Base-by-base conservation (phyloP, 176 grass and related monocot genomes). In the Phyllostachys edulis region DNA sequence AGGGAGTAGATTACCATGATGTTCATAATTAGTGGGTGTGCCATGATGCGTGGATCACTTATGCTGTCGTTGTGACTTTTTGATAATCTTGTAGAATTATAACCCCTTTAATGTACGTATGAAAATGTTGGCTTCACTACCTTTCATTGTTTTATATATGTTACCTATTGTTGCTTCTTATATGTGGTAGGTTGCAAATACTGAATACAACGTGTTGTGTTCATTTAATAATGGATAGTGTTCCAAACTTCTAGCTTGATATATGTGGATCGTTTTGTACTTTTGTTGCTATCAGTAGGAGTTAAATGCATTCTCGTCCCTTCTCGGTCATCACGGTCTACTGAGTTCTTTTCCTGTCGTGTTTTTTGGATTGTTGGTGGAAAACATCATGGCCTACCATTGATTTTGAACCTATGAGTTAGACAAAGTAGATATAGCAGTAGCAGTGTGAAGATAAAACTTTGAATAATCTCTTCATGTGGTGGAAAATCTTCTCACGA, bases 191-290 rank as follows among this genome's bases (percentile, higher is more conserved):
- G 34, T 52, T 75, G 8, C 21, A 40, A 36, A 63, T 44, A 8
- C 3, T 0, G 60, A 32, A 34, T 60, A 8, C 1, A 0, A 69
- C 60, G 47, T 52, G 26, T 54, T 80, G 2, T 7, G 0, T 80
- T 13, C 23, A 70, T 55, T 39, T 21, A 45, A 60, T 20, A 42
- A 27, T 44, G 51, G 38, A 59, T 24, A 56, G 37, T 59, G 41
- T 70, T 65, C 38, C 34, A 7, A 70, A 60, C 66, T 82, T 29
- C 29, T 56, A 44, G 23, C 9, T 80, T 75, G 41, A 44, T 85
- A 6, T 56, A 0, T 56, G n/a, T 45, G 0, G 39, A 36, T 61
- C 4, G 24, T 54, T 56, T 21, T 29, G 29, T 29, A 29, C 29
- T 29, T 29, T 29, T 34, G 51, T 68, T 67, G 18, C 46, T 39